These are phyloP conservation scores for Selenicereus undatus DNA, from an alignment of 148 eudicot genomes.

Conservation along the genomic window DNA sequence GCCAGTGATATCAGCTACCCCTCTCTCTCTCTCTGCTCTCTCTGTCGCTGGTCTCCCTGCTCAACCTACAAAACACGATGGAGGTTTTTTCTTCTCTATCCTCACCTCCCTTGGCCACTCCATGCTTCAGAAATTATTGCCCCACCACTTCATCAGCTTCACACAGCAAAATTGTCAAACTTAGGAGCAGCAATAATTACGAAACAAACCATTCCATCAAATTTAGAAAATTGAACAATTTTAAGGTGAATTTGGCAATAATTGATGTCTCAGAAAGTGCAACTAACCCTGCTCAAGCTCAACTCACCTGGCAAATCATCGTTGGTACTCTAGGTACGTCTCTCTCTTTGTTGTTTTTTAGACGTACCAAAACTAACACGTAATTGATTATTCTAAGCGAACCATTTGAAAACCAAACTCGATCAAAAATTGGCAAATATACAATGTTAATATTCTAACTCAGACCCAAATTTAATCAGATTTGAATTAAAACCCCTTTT, in stretches of 20 bases:
- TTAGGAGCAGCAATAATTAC: background rate
- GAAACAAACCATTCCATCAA: background rate
- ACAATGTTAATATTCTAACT: background rate
- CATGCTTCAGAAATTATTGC: background rate
- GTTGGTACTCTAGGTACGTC: constrained; percentile 55
- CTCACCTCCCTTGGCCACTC: background rate
- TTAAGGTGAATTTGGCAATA: constrained; percentile 10
- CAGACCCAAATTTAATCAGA: background rate
- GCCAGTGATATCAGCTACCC: background rate
- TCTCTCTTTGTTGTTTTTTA: background rate
- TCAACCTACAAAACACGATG: constrained; percentile 7
- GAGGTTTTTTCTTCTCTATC: constrained; percentile 8
- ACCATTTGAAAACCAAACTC: no score
- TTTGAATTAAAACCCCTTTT: background rate
- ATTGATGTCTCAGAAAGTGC: constrained; percentile 29
- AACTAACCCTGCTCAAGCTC: constrained; percentile 38
- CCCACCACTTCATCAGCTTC: background rate
- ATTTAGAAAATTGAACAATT: background rate
- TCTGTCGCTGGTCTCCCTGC: background rate
- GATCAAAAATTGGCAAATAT: no score
- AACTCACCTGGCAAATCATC: constrained; percentile 67
- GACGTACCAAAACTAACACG: no score
- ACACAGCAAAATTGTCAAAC: background rate
- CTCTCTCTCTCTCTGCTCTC: constrained; percentile 3
- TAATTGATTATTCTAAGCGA: no score